Evolutionary conservation across 2,329 filamentous ascomycete species (phyloP).

Genomic region (Sporothrix dimorphospora): DNA sequence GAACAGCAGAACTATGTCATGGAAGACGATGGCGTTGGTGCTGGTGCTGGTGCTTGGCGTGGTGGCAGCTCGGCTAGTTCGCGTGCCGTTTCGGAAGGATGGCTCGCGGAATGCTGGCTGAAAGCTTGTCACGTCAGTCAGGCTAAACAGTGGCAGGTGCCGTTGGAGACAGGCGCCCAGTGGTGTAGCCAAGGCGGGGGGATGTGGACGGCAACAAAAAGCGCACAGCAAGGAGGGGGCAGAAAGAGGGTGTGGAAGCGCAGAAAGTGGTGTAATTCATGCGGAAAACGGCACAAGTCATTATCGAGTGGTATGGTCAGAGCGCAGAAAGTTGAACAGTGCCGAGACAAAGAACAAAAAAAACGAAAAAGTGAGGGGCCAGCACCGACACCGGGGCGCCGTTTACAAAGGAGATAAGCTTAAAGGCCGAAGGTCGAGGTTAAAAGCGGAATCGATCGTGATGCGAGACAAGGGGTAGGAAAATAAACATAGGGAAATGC

Average conservation of each 20-base stretch:
- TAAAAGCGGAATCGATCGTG: not conserved
- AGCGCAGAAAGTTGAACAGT: not conserved
- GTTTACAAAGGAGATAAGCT: not conserved
- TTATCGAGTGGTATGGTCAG: not conserved
- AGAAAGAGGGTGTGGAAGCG: too few relatives aligned
- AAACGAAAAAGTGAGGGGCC: not conserved
- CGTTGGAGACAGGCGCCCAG: not conserved
- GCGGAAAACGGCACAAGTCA: not conserved
- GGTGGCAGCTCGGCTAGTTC: slow-evolving; percentile 3
- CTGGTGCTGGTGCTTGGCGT: not conserved
- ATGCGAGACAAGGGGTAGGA: too few relatives aligned
- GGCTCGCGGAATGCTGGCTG: not conserved
- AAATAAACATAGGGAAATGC: too few relatives aligned
- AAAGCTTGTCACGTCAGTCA: not conserved
- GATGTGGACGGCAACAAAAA: not conserved
- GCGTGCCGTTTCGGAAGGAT: slow-evolving; percentile 3
- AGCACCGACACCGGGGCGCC: not conserved
- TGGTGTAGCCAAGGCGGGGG: not conserved
- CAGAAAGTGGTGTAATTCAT: not conserved
- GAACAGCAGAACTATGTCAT: not conserved
- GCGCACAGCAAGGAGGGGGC: not conserved
- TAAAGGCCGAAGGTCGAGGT: not conserved
- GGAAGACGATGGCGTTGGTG: not conserved
- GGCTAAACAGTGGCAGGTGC: slow-evolving; percentile 3
- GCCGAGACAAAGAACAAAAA: not conserved